Evolutionary conservation across 441 rosid species (phyloP).

Genomic region (Gossypium trilobum): DNA sequence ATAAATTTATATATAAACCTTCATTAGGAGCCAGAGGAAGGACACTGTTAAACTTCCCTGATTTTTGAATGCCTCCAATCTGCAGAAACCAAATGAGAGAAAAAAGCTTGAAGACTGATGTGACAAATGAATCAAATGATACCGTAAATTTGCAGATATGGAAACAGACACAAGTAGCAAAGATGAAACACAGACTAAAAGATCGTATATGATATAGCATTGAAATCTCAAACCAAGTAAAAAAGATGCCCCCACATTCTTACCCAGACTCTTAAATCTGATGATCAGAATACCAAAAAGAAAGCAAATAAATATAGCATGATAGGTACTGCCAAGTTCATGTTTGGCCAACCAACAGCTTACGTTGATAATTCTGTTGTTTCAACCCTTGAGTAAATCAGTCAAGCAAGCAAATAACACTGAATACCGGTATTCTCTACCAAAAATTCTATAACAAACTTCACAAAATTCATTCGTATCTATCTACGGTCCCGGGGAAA

Average conservation of each 20-base stretch:
- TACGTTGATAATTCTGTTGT: slow-evolving; percentile 37
- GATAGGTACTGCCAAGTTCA: slow-evolving; percentile 16
- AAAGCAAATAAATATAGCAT: slow-evolving; percentile 5
- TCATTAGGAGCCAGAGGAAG: slow-evolving; percentile 20
- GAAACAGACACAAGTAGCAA: not conserved
- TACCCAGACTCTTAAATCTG: not conserved
- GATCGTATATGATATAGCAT: not conserved
- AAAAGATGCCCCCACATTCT: not conserved
- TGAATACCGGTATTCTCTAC: slow-evolving; percentile 2
- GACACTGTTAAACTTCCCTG: slow-evolving; percentile 11
- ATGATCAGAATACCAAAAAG: not conserved
- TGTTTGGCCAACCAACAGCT: slow-evolving; percentile 42
- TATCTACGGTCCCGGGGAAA: slow-evolving; percentile 4
- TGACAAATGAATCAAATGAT: slow-evolving; percentile 12
- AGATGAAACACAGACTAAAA: not conserved
- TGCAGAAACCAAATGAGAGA: slow-evolving; percentile 17
- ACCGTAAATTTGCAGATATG: slow-evolving; percentile 2
- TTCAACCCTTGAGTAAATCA: slow-evolving; percentile 21
- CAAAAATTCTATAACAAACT: slow-evolving; percentile 7
- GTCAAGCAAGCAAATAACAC: slow-evolving; percentile 14
- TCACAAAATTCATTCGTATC: not conserved
- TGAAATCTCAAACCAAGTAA: slow-evolving; percentile 1
- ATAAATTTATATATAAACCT: slow-evolving; percentile 13
- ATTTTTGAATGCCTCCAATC: slow-evolving; percentile 19
- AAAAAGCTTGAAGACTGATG: slow-evolving; percentile 4